Conservation (phyloP, 371 early-diverging fungal genomes). For the Synchytrium microbalum region DNA sequence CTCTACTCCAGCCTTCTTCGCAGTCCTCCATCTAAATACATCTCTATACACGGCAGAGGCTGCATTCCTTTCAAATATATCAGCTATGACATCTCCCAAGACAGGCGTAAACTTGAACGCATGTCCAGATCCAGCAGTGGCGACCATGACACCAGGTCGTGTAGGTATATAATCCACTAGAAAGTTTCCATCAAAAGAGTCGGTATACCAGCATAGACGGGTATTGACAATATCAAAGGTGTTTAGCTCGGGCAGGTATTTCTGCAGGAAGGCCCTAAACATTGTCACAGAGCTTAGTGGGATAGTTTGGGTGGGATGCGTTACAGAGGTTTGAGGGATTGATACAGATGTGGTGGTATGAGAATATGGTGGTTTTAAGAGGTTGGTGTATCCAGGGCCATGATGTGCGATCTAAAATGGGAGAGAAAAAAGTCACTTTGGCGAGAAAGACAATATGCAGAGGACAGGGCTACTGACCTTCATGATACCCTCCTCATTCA, state of each 20-base stretch:
- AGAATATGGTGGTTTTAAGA: conserved; percentile 2
- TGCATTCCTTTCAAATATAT: conserved; percentile 18
- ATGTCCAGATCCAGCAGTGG: conserved; percentile 33
- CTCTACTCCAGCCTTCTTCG: neutral
- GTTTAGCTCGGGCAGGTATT: conserved; percentile 10
- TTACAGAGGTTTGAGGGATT: conserved; percentile 9
- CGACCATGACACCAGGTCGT: conserved; percentile 16
- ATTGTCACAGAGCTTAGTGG: neutral
- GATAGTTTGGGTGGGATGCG: neutral
- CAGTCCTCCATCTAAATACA: conserved; percentile 17
- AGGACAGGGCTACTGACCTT: conserved; percentile 15
- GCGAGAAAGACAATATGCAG: neutral
- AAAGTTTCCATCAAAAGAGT: conserved; percentile 26
- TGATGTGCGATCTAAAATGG: conserved; percentile 32
- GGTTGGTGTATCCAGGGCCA: conserved; percentile 32
- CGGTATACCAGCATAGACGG: conserved; percentile 17
- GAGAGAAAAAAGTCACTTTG: neutral
- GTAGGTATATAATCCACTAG: conserved; percentile 19
- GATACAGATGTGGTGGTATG: conserved; percentile 7
- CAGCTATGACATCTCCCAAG: conserved; percentile 24
- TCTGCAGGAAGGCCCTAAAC: neutral
- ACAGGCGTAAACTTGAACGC: conserved; percentile 33
- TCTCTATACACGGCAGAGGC: conserved; percentile 1
- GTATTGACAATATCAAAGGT: conserved; percentile 13
- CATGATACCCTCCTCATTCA: conserved; percentile 35